Base-by-base conservation (phyloP, 768 basidiomycete species). In the Hygrocybe coccinea region DNA sequence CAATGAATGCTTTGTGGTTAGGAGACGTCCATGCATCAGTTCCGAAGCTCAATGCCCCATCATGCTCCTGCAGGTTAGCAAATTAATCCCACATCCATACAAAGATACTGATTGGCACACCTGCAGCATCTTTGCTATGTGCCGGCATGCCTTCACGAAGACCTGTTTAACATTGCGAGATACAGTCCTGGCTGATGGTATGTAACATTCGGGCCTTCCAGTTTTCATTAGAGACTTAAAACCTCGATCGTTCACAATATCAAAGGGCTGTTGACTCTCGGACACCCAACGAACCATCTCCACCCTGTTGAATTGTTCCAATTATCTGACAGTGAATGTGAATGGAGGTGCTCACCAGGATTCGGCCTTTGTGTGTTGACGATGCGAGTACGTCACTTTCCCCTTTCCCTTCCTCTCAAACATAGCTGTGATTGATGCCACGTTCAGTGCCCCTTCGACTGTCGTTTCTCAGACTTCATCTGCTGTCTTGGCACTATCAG, bases 231-330 rank as follows among this genome's bases (percentile, higher is more conserved):
- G 50, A 2, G 17, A 49, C 1, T 58, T 44, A 54, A 74, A 74
- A 0, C 66, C 67, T 0, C 57, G 45, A 48, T 77, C 72, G 2
- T 64, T 50, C 0, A 75, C 64, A 29, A 74, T 72, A 0, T 39
- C 58, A 52, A 72, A 71, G 0, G 73, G 74, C 0, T 65, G 59
- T 22, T 65, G 51, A 38, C 61, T 67, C 52, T 76, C 63, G 0
- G 67, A 8, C 0, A 74, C 67, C 74, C 74, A 76, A 0, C 57
- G 56, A 0, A 75, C 72, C n/a, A 70, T 64, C 46, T 71, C 61
- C 0, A 64, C 68, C 36, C 69, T 72, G 43, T 29, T 8, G 8
- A 29, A 11, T n/a, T 9, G 15, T 10, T n/a, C 5, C 17, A 22
- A 29, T 29, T 29, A 29, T 29, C 29, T 22, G 11, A 22, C 34